Conservation (phyloP, 176 grass and related monocot genomes). For the Bolboschoenus planiculmis region DNA sequence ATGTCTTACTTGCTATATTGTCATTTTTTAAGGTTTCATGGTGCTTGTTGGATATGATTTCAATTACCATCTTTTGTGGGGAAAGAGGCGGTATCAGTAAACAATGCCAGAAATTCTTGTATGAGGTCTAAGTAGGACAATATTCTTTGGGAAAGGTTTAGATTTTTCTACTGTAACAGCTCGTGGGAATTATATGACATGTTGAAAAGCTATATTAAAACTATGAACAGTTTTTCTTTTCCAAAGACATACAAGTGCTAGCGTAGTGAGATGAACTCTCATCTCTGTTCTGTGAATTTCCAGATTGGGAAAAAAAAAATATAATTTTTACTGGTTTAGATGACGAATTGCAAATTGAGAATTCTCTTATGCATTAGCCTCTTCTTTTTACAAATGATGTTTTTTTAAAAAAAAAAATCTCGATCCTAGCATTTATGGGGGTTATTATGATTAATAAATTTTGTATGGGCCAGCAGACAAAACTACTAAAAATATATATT, state of each 20-base stretch:
- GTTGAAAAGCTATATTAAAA: slow-evolving; percentile 14
- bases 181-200: slow-evolving; percentile 10
- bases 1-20: slow-evolving; percentile 15
- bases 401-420: too few relatives aligned
- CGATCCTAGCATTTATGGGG: too few relatives aligned
- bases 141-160: slow-evolving; percentile 8
- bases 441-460: too few relatives aligned
- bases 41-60: neutral
- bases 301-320: neutral
- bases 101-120: slow-evolving; percentile 14
- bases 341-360: neutral
- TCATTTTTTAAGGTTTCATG: slow-evolving; percentile 7
- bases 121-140: neutral
- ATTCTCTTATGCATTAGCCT: neutral
- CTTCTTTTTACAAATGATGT: neutral
- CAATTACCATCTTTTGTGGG: neutral
- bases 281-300: neutral
- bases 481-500: too few relatives aligned
- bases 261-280: neutral
- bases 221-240: neutral
- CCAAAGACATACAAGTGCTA: neutral
- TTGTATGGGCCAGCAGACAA: too few relatives aligned
- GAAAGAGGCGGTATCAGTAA: neutral
- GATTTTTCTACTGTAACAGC: slow-evolving; percentile 11
- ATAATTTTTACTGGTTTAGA: neutral